A percentile compares a stretch with the other conserved stretches of the same genome.
Conservation (phyloP, 345 rosid genomes). For the Heritiera littoralis region DNA sequence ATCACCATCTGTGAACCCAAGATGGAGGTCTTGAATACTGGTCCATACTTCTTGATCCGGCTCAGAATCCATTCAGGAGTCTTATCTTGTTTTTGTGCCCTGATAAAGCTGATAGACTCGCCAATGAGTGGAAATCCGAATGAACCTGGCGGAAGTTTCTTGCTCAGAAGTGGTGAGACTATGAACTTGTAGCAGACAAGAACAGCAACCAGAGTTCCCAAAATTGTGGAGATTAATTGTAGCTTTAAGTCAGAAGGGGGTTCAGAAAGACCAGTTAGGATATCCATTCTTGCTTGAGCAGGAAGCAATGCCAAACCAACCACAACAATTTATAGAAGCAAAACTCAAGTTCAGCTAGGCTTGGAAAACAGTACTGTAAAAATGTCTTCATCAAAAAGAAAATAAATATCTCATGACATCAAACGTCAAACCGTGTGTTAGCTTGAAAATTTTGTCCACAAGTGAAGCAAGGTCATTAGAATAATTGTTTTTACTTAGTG, state of each 20-base stretch:
- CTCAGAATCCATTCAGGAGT: constrained; percentile 27
- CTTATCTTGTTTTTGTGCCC: constrained; percentile 24
- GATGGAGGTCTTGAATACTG: constrained; percentile 34
- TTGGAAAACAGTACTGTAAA: neutral
- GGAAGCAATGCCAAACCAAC: neutral
- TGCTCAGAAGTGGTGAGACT: neutral
- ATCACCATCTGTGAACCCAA: constrained; percentile 27
- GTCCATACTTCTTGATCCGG: constrained; percentile 25
- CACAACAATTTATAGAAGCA: neutral
- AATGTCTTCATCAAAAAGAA: neutral
- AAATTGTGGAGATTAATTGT: neutral
- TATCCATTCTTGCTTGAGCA: constrained; percentile 16
- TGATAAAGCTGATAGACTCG: constrained; percentile 30
- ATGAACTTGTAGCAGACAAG: constrained; percentile 16
- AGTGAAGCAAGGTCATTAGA: neutral
- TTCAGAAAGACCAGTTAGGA: neutral
- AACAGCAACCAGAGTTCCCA: constrained; percentile 5
- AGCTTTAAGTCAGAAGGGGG: neutral
- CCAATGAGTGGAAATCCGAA: constrained; percentile 34
- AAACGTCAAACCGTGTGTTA: neutral
- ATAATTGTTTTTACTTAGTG: neutral
- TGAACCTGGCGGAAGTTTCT: constrained; percentile 29
- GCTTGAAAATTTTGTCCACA: neutral
- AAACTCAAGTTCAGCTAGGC: neutral
- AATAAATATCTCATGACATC: neutral